Evolutionary conservation across 352 stramenopile species (phyloP).

Genomic region (Phytophthora tentaculata): DNA sequence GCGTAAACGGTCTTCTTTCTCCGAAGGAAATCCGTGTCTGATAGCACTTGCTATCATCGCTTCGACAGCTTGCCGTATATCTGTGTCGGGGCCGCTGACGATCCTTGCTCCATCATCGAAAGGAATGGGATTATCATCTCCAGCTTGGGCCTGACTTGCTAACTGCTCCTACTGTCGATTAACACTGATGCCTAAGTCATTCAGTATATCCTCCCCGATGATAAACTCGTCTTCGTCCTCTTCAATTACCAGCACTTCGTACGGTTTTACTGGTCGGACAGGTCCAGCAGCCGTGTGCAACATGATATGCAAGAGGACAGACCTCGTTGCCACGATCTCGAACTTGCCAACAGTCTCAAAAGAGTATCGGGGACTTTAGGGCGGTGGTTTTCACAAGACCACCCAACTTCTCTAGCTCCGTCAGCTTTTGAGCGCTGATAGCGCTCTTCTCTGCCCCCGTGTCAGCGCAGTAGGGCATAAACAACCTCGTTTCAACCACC

Average conservation of each 20-base stretch:
- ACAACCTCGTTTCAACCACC: neutral
- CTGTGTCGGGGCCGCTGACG: neutral
- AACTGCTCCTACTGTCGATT: neutral
- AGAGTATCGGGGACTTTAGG: neutral
- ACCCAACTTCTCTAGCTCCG: too few relatives aligned
- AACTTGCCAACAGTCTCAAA: neutral
- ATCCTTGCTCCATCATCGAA: too few relatives aligned
- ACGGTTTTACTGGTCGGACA: neutral
- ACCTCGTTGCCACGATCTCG: neutral
- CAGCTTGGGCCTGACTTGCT: neutral
- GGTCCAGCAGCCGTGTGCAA: neutral
- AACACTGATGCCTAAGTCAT: neutral
- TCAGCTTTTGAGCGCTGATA: neutral
- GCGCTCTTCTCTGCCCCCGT: neutral
- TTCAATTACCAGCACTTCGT: neutral
- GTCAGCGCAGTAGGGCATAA: neutral
- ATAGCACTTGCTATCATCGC: neutral
- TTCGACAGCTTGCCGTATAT: neutral
- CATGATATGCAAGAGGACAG: neutral
- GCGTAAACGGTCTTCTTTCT: constrained; percentile 1
- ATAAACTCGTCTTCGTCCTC: neutral
- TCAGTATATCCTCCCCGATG: neutral
- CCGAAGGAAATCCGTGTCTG: neutral
- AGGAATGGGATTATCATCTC: neutral
- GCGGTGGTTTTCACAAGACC: constrained; percentile 1